A percentile compares a stretch with the other conserved stretches of the same genome.
Evolutionary conservation across 257 asterid genomes (phyloP).

Genomic region (Nicotiana attenuata): DNA sequence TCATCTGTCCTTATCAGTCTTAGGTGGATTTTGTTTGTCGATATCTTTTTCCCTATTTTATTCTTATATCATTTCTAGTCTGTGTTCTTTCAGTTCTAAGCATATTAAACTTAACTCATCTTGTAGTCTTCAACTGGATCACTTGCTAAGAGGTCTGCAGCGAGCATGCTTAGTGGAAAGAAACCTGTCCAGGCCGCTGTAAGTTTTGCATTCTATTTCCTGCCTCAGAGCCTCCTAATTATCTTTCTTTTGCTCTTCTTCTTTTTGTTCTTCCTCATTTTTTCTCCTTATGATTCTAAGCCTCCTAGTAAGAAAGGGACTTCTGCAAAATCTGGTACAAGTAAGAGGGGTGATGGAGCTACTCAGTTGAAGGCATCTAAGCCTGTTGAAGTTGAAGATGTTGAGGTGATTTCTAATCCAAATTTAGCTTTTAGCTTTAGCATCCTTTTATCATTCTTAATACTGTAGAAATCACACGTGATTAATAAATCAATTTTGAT

Average conservation of each 20-base stretch:
- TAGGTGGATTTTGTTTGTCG: neutral
- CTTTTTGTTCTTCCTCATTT: neutral
- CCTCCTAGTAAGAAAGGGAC: slow-evolving; percentile 67
- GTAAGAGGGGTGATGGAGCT: slow-evolving; percentile 70
- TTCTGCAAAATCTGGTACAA: slow-evolving; percentile 53
- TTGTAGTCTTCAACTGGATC: slow-evolving; percentile 66
- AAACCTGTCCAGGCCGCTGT: slow-evolving; percentile 73
- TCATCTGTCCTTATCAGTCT: neutral
- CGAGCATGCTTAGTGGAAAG: slow-evolving; percentile 97
- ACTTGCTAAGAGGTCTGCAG: slow-evolving; percentile 78
- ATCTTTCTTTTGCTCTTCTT: neutral
- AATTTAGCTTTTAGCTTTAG: neutral
- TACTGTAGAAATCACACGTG: neutral
- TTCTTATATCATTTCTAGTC: neutral
- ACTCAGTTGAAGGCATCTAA: slow-evolving; percentile 57
- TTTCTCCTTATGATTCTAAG: slow-evolving; percentile 35
- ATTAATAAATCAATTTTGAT: neutral
- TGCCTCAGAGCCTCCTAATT: neutral
- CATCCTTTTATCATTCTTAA: slow-evolving; percentile 2
- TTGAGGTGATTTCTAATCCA: slow-evolving; percentile 53
- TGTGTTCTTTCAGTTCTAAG: neutral
- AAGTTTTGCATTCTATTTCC: slow-evolving; percentile 27
- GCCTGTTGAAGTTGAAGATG: slow-evolving; percentile 74
- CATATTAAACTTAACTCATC: slow-evolving; percentile 4
- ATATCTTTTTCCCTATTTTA: neutral